These are phyloP conservation scores for Colletotrichum sp. DNA, from an alignment of 2,329 filamentous ascomycete species.

Conservation along the genomic window DNA sequence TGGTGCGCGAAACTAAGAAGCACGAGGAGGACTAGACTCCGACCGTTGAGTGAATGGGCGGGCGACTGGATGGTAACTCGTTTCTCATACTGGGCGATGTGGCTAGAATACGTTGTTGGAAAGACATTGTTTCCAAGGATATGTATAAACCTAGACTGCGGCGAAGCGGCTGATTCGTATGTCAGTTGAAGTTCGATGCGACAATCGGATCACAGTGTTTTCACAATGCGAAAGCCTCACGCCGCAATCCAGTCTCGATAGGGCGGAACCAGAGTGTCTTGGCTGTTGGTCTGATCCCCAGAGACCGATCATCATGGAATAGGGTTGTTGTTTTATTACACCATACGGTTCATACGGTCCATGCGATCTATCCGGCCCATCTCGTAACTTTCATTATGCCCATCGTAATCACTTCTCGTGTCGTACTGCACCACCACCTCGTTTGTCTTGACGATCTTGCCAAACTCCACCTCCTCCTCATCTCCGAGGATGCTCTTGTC, in stretches of 20 bases:
- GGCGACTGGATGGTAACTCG: neutral
- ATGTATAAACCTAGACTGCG: neutral
- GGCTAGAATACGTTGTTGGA: neutral
- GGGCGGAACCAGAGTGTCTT: neutral
- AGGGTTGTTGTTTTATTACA: neutral
- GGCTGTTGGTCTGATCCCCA: neutral
- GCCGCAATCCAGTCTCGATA: neutral
- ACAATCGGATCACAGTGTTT: neutral
- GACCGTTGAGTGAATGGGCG: neutral
- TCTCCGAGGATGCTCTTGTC: slow-evolving; percentile 14
- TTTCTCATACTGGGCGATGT: neutral
- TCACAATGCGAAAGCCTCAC: neutral
- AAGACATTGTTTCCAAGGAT: neutral
- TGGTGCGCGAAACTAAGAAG: neutral
- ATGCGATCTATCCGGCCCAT: slow-evolving; percentile 11
- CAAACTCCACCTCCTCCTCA: slow-evolving; percentile 4
- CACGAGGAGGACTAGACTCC: neutral
- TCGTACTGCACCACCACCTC: slow-evolving; percentile 24
- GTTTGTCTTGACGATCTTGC: slow-evolving; percentile 24
- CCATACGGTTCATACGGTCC: slow-evolving; percentile 8
- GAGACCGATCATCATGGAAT: neutral
- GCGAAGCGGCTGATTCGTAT: neutral
- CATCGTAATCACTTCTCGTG: neutral
- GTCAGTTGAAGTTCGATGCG: neutral
- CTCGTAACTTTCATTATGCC: neutral